phyloP scores from a whole-genome alignment of 202 grass and related monocot genomes.

The Setaria italica region DNA sequence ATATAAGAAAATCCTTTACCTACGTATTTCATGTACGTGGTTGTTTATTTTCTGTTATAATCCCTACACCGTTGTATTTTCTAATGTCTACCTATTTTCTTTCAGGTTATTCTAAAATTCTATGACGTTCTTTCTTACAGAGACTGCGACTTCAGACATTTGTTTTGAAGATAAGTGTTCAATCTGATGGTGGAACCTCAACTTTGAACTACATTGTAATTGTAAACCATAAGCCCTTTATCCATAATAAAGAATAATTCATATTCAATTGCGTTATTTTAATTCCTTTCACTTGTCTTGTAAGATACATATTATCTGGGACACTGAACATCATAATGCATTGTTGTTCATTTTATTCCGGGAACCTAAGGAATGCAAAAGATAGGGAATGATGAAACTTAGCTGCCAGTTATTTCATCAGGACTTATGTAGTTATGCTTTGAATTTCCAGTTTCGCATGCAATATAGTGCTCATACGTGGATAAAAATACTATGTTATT shows the following conservation, averaged over 20 bases:
- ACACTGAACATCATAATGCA: slow-evolving; percentile 24
- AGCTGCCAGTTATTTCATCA: neutral
- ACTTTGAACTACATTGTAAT: slow-evolving; percentile 97
- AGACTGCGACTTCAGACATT: slow-evolving; percentile 52
- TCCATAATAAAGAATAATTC: slow-evolving; percentile 28
- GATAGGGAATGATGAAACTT: slow-evolving; percentile 22
- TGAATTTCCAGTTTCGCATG: slow-evolving; percentile 27
- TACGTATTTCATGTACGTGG: slow-evolving; percentile 9
- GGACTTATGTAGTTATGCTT: neutral
- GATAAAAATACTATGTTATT: slow-evolving; percentile 5
- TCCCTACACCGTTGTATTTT: slow-evolving; percentile 2
- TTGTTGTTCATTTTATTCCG: slow-evolving; percentile 24
- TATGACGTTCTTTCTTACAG: neutral
- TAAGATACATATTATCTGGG: slow-evolving; percentile 21
- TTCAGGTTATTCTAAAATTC: slow-evolving; percentile 72
- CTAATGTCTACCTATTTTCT: slow-evolving; percentile 29
- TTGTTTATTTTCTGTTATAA: slow-evolving; percentile 32
- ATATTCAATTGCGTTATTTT: slow-evolving; percentile 30
- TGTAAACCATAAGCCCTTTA: slow-evolving; percentile 53
- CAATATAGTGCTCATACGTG: slow-evolving; percentile 17
- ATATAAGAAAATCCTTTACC: neutral
- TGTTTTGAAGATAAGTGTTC: slow-evolving; percentile 71
- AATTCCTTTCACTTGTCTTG: slow-evolving; percentile 33
- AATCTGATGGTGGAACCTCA: slow-evolving; percentile 72
- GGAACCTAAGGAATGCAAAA: slow-evolving; percentile 3